These are phyloP conservation scores for Suaeda aralocaspica DNA, from an alignment of 148 eudicot genomes.

Conservation along the genomic window DNA sequence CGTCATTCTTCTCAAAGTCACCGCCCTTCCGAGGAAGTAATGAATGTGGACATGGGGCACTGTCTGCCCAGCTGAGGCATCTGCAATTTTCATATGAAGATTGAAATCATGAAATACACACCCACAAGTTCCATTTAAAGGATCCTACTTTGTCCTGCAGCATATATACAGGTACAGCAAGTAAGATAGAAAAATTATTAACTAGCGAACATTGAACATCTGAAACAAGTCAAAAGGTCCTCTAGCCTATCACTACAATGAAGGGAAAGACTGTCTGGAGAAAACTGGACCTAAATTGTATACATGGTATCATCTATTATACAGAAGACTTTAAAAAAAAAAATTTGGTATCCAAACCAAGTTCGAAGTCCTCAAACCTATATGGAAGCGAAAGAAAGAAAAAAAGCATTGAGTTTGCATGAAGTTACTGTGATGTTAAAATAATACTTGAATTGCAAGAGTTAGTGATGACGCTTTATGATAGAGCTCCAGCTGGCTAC, in stretches of 20 bases:
- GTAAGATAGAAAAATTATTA: neutral
- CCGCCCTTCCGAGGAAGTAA: constrained; percentile 70
- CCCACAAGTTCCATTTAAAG: neutral
- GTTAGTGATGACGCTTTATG: constrained; percentile 90
- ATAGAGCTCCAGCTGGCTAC: constrained; percentile 62
- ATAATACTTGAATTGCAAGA: constrained; percentile 70
- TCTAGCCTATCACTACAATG: neutral
- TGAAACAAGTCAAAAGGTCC: neutral
- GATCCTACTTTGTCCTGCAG: neutral
- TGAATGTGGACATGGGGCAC: constrained; percentile 95
- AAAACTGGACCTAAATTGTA: too few species aligned
- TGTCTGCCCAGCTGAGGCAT: constrained; percentile 84
- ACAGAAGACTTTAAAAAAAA: too few species aligned
- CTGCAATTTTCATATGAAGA: constrained; percentile 33
- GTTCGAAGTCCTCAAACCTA: neutral
- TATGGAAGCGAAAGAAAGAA: neutral
- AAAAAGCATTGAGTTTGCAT: neutral
- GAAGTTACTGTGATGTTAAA: constrained; percentile 3
- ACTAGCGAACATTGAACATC: neutral
- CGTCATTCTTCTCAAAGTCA: constrained; percentile 84
- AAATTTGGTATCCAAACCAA: too few species aligned
- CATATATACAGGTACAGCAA: neutral
- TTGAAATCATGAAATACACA: neutral
- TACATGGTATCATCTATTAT: too few species aligned
- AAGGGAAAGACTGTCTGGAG: neutral